phyloP scores from a whole-genome alignment of 2,329 filamentous ascomycete species.

The Beauveria asiatica region DNA sequence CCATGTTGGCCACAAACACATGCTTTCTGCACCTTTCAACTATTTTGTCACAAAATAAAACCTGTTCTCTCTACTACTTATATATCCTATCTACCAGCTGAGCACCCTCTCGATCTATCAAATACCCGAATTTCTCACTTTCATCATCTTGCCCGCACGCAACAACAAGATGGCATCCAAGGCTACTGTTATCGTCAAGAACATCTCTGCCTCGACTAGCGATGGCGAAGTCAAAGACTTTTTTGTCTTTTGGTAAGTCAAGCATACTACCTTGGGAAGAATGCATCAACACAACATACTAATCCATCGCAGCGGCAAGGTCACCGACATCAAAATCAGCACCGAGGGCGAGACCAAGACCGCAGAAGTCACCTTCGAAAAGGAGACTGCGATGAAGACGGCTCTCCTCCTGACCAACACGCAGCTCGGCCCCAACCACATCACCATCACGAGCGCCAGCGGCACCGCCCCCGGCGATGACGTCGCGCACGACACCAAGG shows the following conservation, averaged over 20 bases:
- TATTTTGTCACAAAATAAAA: not conserved
- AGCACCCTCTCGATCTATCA: not conserved
- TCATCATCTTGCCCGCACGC: slow-evolving; percentile 6
- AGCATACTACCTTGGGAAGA: too few species aligned
- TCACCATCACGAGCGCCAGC: slow-evolving; percentile 61
- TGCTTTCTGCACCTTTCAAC: slow-evolving; percentile 4
- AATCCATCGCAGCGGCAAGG: slow-evolving; percentile 65
- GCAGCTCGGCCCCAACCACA: slow-evolving; percentile 79
- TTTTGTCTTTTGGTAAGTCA: slow-evolving; percentile 82
- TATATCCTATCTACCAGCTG: not conserved
- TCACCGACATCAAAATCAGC: slow-evolving; percentile 71
- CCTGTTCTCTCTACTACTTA: not conserved
- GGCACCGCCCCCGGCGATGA: slow-evolving; percentile 58
- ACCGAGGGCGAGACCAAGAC: slow-evolving; percentile 61
- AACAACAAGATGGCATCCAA: slow-evolving; percentile 44
- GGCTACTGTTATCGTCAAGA: slow-evolving; percentile 74
- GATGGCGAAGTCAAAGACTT: slow-evolving; percentile 93
- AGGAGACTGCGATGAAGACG: slow-evolving; percentile 92
- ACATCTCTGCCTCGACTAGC: slow-evolving; percentile 72
- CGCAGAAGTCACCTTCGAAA: slow-evolving; percentile 93
- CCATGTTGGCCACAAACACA: slow-evolving; percentile 4
- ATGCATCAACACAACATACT: slow-evolving; percentile 2
- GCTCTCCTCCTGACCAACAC: slow-evolving; percentile 96
- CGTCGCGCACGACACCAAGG: slow-evolving; percentile 43
- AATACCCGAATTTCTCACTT: not conserved